Evolutionary conservation across 768 basidiomycete species (phyloP).

Genomic region (Tulasnella sp.): DNA sequence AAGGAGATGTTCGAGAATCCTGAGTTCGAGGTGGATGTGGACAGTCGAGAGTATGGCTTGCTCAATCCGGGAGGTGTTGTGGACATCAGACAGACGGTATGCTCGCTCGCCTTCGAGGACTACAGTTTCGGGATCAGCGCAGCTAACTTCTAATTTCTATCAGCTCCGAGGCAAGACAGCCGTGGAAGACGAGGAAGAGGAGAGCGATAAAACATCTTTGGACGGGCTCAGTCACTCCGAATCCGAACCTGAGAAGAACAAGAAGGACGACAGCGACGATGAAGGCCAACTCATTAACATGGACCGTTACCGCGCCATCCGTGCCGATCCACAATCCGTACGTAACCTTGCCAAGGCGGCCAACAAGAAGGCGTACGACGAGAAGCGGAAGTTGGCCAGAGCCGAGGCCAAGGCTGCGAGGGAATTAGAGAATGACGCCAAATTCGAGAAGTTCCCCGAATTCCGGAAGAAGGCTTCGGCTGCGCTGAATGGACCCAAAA

Average conservation of each 20-base stretch:
- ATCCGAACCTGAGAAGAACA: neutral
- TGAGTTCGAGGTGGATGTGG: conserved; percentile 86
- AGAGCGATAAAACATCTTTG: conserved; percentile 48
- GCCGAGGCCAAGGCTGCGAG: neutral
- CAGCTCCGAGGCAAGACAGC: conserved; percentile 50
- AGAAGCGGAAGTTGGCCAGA: conserved; percentile 5
- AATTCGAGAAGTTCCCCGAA: neutral
- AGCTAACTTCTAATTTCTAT: conserved; percentile 17
- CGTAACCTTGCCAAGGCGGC: conserved; percentile 11
- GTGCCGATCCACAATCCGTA: neutral
- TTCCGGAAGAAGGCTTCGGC: neutral
- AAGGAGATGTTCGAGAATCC: conserved; percentile 82
- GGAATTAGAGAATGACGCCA: neutral
- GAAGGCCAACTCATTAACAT: conserved; percentile 18
- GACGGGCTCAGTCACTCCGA: conserved; percentile 20
- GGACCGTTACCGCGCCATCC: neutral
- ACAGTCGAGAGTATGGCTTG: conserved; percentile 76
- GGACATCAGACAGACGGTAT: conserved; percentile 31
- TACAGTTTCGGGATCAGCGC: neutral
- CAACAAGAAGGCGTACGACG: conserved; percentile 12
- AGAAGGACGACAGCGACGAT: conserved; percentile 19
- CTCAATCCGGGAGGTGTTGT: conserved; percentile 78
- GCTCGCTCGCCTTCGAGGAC: neutral
- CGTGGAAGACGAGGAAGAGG: conserved; percentile 82
- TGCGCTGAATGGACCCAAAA: neutral